Evolutionary conservation across 208 protist species (phyloP).

Genomic region (Leishmania braziliensis): DNA sequence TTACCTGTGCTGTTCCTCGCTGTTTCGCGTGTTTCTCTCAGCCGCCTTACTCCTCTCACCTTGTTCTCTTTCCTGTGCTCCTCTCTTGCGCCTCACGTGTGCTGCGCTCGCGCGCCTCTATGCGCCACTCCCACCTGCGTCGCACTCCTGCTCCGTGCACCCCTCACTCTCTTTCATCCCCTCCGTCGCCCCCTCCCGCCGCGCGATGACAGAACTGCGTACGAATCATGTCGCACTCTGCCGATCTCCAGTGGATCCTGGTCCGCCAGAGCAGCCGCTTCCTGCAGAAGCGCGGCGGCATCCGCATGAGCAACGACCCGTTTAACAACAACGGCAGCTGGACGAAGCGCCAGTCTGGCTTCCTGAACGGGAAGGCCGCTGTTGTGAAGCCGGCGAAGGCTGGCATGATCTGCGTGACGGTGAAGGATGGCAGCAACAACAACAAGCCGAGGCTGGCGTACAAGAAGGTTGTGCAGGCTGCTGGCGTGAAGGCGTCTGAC

Average conservation of each 20-base stretch:
- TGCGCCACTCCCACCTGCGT: not conserved
- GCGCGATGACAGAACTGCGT: slow-evolving; percentile 11
- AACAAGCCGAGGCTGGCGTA: slow-evolving; percentile 85
- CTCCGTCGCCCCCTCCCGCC: not conserved
- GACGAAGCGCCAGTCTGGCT: slow-evolving; percentile 86
- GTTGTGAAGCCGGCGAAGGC: slow-evolving; percentile 75
- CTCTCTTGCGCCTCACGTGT: not conserved
- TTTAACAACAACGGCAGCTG: slow-evolving; percentile 91
- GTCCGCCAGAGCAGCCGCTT: slow-evolving; percentile 87
- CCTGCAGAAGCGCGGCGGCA: slow-evolving; percentile 82
- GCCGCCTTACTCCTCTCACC: not conserved
- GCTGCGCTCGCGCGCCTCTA: not conserved
- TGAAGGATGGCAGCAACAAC: slow-evolving; percentile 70
- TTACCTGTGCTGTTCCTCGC: not conserved
- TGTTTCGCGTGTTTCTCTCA: not conserved
- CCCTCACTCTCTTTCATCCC: not conserved
- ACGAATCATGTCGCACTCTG: slow-evolving; percentile 77
- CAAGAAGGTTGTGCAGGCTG: slow-evolving; percentile 65
- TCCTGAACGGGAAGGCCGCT: slow-evolving; percentile 70
- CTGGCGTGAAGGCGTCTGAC: slow-evolving; percentile 73
- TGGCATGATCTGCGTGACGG: slow-evolving; percentile 64
- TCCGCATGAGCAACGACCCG: slow-evolving; percentile 80
- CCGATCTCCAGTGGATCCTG: slow-evolving; percentile 86
- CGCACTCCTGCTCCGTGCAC: not conserved
- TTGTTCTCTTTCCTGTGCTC: not conserved